These are phyloP conservation scores for Globisporangium iwayamae DNA, from an alignment of 352 stramenopile genomes.

Conservation along the genomic window DNA sequence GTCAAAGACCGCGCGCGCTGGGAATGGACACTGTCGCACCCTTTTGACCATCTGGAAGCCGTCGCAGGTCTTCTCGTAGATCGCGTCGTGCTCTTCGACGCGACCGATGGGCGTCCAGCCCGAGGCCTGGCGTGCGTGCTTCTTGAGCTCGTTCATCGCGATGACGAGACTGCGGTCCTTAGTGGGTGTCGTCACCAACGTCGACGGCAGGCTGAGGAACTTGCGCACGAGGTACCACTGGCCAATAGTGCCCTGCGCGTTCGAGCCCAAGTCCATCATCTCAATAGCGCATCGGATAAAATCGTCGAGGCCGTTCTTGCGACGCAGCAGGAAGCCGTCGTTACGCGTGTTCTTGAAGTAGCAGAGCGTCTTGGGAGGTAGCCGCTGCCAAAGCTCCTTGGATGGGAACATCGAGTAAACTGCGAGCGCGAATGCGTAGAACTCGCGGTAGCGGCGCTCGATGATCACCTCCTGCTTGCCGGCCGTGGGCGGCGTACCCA, in stretches of 20 bases:
- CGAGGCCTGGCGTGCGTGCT: slow-evolving; percentile 29
- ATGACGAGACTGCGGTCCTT: slow-evolving; percentile 53
- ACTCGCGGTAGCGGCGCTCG: slow-evolving; percentile 73
- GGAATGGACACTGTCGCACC: slow-evolving; percentile 53
- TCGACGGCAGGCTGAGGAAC: slow-evolving; percentile 55
- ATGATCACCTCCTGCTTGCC: slow-evolving; percentile 36
- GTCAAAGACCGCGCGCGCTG: slow-evolving; percentile 68
- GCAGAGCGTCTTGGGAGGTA: slow-evolving; percentile 76
- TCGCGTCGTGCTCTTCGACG: slow-evolving; percentile 38
- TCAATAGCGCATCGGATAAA: slow-evolving; percentile 59
- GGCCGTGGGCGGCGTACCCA: background rate
- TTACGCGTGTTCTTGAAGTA: slow-evolving; percentile 25
- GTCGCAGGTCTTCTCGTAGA: slow-evolving; percentile 53
- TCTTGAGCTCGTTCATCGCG: slow-evolving; percentile 53
- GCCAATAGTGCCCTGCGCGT: slow-evolving; percentile 38
- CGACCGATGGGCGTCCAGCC: slow-evolving; percentile 36
- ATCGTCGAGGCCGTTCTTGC: slow-evolving; percentile 64
- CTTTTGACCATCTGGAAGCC: slow-evolving; percentile 71
- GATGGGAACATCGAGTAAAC: slow-evolving; percentile 67
- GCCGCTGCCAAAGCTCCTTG: slow-evolving; percentile 42
- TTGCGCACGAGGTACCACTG: slow-evolving; percentile 71
- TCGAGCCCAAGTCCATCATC: slow-evolving; percentile 48
- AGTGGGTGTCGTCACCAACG: slow-evolving; percentile 25
- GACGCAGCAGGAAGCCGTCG: slow-evolving; percentile 57
- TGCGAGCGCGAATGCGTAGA: slow-evolving; percentile 62